Evolutionary conservation across 257 asterid species (phyloP).

Genomic region (Solanum tarijense): DNA sequence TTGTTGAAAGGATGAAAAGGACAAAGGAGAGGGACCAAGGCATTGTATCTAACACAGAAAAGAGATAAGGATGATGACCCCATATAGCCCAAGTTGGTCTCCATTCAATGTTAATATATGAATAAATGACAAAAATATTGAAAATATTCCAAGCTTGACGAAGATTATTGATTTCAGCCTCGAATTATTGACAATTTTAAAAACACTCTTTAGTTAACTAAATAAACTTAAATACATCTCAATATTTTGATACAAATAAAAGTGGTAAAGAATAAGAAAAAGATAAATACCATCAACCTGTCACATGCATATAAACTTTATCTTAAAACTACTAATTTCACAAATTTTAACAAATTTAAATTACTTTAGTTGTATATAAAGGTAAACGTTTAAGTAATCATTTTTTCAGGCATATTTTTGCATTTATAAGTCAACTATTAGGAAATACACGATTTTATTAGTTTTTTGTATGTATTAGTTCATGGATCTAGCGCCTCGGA

Average conservation of each 20-base stretch:
- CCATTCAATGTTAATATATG: no score
- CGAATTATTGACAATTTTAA: no score
- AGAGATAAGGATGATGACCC: neutral
- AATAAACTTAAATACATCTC: neutral
- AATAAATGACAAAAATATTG: neutral
- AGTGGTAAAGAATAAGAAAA: neutral
- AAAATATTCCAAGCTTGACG: neutral
- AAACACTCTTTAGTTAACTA: no score
- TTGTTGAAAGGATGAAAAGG: neutral
- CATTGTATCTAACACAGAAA: no score
- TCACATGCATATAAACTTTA: neutral
- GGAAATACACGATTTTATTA: rapidly evolving
- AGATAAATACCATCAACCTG: neutral
- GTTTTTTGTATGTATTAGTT: neutral
- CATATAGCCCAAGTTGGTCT: no score
- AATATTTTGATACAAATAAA: neutral
- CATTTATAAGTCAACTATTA: neutral
- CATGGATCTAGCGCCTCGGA: no score
- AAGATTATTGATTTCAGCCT: no score
- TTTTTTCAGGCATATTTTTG: no score
- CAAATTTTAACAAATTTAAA: neutral
- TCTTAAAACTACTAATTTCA: neutral
- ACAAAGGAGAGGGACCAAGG: neutral
- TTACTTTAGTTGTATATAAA: neutral
- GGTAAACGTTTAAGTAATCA: neutral